Evolutionary conservation across 1,284 basidiomycete genomes (phyloP), one percentile per base, ranked within the genome.

Genomic region (Rhodotorula sp.): DNA sequence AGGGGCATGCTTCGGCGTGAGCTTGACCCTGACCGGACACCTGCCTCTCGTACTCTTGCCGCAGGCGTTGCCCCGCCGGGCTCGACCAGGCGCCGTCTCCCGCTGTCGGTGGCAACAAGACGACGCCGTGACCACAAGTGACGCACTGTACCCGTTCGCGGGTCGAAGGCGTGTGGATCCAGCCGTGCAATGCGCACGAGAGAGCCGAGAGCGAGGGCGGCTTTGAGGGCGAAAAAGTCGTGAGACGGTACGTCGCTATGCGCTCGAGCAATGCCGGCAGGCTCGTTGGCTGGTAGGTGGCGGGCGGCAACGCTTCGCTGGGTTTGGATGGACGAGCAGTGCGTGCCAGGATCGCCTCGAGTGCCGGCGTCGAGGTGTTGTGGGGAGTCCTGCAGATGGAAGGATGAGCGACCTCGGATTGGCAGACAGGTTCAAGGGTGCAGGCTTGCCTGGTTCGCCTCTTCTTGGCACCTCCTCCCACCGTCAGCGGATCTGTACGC

Each of bases 91-190:
- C 45, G 4, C 53, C 55, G 18, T 51, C 60, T 3, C 53, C n/a
- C 24, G 18, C 30, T 26, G 62, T 51, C 2, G 69, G 69, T 24
- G 69, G 58, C 24, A 71, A 60, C 46, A 71, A 37, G 29, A 72
- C 67, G 30, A 72, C 37, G 18, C 61, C 64, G 17, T 60, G 60
- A 4, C 15, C 22, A 49, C 71, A 72, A 4, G 71, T 69, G 30
- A 67, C 64, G 59, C 71, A 72, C 8, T 69, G 57, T 15, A 72
- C 30, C 15, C 71, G 60, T 24, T 72, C 71, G 17, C 60, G 30
- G 14, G 62, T 57, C 2, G 53, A 5, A 2, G 54, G 45, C 20
- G 54, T 63, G 55, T 68, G 66, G 14, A 17, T 33, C 71, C 71
- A 72, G 33, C 71, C 71, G 48, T 67, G 64, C 1, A 69, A 53